These are phyloP conservation scores for Candida rishiriensis DNA, from an alignment of 805 yeast genomes.

Conservation along the genomic window DNA sequence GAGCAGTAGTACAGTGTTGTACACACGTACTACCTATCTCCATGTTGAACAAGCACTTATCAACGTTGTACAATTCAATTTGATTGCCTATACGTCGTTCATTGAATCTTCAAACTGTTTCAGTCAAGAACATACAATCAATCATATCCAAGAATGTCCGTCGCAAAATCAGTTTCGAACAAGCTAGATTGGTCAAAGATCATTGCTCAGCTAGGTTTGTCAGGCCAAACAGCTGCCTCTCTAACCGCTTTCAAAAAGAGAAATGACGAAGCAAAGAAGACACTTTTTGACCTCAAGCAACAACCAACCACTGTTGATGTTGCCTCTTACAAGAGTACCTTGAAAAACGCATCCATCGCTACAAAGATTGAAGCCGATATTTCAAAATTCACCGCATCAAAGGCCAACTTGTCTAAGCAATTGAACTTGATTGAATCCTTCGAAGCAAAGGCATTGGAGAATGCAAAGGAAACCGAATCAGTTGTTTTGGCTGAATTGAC, in stretches of 20 bases:
- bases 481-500: conserved; percentile 82
- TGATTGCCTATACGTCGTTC: not conserved
- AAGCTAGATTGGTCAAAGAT: conserved; percentile 96
- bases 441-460: conserved; percentile 92
- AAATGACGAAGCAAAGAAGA: conserved; percentile 94
- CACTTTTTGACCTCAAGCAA: conserved; percentile 60
- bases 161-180: conserved; percentile 59
- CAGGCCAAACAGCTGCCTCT: conserved; percentile 87
- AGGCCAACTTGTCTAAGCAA: conserved; percentile 84
- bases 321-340: conserved; percentile 66
- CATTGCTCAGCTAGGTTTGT: conserved; percentile 79
- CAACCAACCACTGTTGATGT: conserved; percentile 82
- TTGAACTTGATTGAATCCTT: conserved; percentile 88
- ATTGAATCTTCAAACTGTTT: not conserved
- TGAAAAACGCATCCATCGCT: conserved; percentile 78
- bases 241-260: conserved; percentile 95
- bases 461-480: conserved; percentile 89
- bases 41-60: too few species aligned
- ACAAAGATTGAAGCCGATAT: conserved; percentile 77
- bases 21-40: too few species aligned
- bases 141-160: conserved; percentile 12
- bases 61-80: not conserved
- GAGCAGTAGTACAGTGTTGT: not conserved
- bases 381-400: conserved; percentile 71
- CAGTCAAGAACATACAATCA: too few species aligned